These are phyloP conservation scores for Spongospora subterranea DNA, from an alignment of 208 protist genomes.

Conservation along the genomic window DNA sequence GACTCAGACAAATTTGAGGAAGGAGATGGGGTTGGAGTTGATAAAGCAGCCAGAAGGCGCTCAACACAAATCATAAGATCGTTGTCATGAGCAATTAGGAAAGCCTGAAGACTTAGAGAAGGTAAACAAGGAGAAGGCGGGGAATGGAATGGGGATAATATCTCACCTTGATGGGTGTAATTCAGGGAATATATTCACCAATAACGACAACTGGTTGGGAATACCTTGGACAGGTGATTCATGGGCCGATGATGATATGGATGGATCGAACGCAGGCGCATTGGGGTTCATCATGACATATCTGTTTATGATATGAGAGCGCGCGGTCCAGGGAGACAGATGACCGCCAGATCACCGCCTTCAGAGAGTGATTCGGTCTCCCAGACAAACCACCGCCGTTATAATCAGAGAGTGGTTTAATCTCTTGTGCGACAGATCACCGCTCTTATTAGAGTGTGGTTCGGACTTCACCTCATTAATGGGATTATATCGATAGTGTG, in stretches of 20 bases:
- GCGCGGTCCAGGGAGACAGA: too few species aligned
- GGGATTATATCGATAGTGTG: too few species aligned
- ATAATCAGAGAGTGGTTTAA: too few species aligned
- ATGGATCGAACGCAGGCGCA: not conserved
- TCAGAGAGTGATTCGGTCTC: too few species aligned
- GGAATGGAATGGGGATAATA: not conserved
- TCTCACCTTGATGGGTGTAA: not conserved
- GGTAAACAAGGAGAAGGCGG: not conserved
- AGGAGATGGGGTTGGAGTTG: too few species aligned
- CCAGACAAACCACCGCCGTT: too few species aligned
- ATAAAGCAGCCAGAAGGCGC: not conserved
- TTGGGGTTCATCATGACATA: not conserved
- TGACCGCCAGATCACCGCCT: too few species aligned
- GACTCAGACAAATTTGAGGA: not conserved
- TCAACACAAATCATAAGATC: conserved; percentile 36
- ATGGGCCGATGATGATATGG: not conserved
- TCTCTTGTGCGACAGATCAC: too few species aligned
- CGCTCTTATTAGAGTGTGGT: too few species aligned
- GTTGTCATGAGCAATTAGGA: conserved; percentile 36
- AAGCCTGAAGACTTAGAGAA: not conserved
- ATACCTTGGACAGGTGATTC: not conserved
- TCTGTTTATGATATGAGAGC: too few species aligned
- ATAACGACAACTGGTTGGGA: not conserved
- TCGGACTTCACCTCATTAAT: too few species aligned
- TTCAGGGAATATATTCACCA: conserved; percentile 29